phyloP scores from a whole-genome alignment of 805 yeast genomes.

The Scheffersomyces lignosus region DNA sequence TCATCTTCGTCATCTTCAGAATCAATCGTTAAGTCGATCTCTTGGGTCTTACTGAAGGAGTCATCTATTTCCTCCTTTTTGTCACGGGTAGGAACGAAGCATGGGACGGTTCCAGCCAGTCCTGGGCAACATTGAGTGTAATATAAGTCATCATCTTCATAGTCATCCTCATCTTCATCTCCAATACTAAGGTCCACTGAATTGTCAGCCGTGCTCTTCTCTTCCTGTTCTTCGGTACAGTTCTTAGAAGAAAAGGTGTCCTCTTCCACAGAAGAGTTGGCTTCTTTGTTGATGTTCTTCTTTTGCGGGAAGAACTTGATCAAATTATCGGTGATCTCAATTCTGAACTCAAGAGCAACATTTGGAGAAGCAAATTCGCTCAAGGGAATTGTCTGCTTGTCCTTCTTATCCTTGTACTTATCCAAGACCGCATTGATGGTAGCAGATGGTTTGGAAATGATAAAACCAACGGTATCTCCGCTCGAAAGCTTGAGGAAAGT shows the following conservation, averaged over 20 bases:
- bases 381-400: conserved; percentile 21
- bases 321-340: conserved; percentile 10
- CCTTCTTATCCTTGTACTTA: conserved; percentile 11
- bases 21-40: neutral
- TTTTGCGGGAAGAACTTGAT: conserved; percentile 17
- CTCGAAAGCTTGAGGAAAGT: conserved; percentile 13
- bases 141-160: conserved; percentile 5
- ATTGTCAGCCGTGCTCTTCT: neutral
- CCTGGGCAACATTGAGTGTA: conserved; percentile 5
- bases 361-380: conserved; percentile 19
- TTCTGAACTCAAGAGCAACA: conserved; percentile 19
- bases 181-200: conserved; percentile 1
- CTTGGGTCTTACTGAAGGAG: neutral
- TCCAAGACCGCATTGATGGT: conserved; percentile 14
- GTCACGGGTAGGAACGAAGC: conserved; percentile 7
- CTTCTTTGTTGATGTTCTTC: too few species aligned
- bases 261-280: neutral
- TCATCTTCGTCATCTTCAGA: neutral
- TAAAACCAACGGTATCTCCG: conserved; percentile 36
- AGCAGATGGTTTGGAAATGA: conserved; percentile 30
- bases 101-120: conserved; percentile 3
- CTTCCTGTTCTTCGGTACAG: conserved; percentile 1
- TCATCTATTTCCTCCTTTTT: too few species aligned
- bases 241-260: conserved; percentile 2
- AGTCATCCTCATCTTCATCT: conserved; percentile 3